A percentile compares a stretch with the other conserved stretches of the same genome.
These are phyloP conservation scores for Amanita subjunquillea DNA, from an alignment of 768 basidiomycete genomes.

Conservation along the genomic window DNA sequence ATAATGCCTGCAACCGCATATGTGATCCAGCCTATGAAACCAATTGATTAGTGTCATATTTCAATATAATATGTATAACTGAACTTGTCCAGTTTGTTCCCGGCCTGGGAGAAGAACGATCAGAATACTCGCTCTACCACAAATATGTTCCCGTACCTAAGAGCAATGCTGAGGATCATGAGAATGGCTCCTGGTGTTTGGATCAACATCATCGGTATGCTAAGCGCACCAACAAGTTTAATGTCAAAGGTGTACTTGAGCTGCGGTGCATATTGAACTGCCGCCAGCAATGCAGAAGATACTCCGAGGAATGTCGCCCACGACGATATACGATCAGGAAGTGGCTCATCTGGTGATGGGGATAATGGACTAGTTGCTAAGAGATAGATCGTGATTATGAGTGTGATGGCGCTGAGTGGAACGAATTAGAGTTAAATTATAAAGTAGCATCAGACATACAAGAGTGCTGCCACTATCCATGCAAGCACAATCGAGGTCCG, in stretches of 20 bases:
- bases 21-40: constrained; percentile 58
- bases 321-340: constrained; percentile 19
- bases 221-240: constrained; percentile 84
- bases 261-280: constrained; percentile 85
- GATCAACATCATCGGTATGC: constrained; percentile 92
- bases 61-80: neutral
- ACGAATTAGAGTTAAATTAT: neutral
- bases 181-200: constrained; percentile 83
- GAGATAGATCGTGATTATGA: constrained; percentile 4
- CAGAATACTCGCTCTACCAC: constrained; percentile 3
- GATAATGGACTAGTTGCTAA: constrained; percentile 23
- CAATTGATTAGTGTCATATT: neutral
- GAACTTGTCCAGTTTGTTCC: constrained; percentile 82
- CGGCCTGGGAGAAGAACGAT: constrained; percentile 30
- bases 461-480: constrained; percentile 59
- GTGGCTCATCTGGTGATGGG: constrained; percentile 23
- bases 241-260: constrained; percentile 66
- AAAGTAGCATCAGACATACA: constrained; percentile 38
- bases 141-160: constrained; percentile 32
- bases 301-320: constrained; percentile 91
- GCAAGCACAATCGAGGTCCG: constrained; percentile 65
- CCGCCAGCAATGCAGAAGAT: constrained; percentile 65
- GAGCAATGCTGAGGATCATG: constrained; percentile 79
- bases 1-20: constrained; percentile 77
- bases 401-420: neutral